Conservation (phyloP, 345 rosid species). For the Odontarrhena argentea region DNA sequence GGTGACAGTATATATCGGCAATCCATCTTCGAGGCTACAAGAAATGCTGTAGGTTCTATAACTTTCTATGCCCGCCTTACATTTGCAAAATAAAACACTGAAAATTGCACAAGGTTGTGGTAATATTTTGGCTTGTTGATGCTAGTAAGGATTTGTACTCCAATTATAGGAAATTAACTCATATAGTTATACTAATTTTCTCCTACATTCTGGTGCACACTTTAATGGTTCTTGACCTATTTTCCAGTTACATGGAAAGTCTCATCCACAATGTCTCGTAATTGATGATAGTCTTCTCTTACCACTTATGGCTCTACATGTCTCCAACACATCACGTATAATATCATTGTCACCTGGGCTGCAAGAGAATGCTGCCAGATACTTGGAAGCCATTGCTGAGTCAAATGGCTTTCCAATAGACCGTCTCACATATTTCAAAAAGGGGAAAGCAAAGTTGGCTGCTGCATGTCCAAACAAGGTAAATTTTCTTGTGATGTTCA, state of each 20-base stretch:
- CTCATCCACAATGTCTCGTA: constrained; percentile 58
- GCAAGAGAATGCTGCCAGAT: constrained; percentile 57
- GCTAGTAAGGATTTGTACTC: not conserved
- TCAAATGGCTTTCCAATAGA: constrained; percentile 63
- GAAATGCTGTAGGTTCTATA: constrained; percentile 57
- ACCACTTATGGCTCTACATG: constrained; percentile 57
- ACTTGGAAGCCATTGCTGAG: constrained; percentile 64
- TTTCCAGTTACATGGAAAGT: constrained; percentile 69
- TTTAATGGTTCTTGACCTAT: constrained; percentile 29
- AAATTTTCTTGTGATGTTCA: constrained; percentile 13
- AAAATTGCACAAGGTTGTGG: constrained; percentile 19
- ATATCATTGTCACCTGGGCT: constrained; percentile 74
- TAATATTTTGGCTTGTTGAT: constrained; percentile 15
- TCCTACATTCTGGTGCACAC: constrained; percentile 1
- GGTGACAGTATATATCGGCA: constrained; percentile 72
- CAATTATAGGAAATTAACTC: not conserved
- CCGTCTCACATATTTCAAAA: constrained; percentile 51
- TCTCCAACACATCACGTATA: constrained; percentile 55
- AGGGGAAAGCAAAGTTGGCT: constrained; percentile 47
- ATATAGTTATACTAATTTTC: not conserved
- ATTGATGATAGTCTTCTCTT: constrained; percentile 84
- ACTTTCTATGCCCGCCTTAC: constrained; percentile 39
- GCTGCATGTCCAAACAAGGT: constrained; percentile 63
- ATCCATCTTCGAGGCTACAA: constrained; percentile 56
- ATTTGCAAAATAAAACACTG: not conserved